Evolutionary conservation across 192 early-diverging fungal species (phyloP).

Genomic region (Podila minutissima): DNA sequence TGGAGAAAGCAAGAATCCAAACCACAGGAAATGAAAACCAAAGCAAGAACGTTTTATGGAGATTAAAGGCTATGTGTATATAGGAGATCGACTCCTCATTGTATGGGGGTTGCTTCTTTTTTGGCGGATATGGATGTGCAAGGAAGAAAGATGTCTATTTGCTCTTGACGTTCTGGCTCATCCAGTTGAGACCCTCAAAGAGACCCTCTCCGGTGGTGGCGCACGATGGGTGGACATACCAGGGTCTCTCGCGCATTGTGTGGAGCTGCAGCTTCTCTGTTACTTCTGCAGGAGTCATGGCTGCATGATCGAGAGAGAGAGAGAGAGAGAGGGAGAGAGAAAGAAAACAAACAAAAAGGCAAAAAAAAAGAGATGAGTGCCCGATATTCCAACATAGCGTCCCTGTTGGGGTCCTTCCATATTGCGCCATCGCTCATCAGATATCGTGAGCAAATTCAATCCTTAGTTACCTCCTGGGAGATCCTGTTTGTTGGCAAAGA

Average conservation of each 20-base stretch:
- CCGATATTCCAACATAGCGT: neutral
- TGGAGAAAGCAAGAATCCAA: no score
- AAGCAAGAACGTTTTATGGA: no score
- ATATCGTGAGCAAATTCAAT: no score
- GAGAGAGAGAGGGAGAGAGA: neutral
- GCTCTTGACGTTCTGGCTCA: conserved; percentile 82
- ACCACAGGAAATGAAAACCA: no score
- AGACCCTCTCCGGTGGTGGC: conserved; percentile 86
- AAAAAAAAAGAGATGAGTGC: neutral
- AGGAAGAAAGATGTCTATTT: conserved; percentile 12
- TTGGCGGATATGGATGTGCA: no score
- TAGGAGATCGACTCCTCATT: no score
- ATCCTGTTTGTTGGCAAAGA: conserved; percentile 90
- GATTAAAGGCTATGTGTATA: no score
- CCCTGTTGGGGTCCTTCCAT: neutral
- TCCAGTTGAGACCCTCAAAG: conserved; percentile 87
- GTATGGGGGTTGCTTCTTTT: no score
- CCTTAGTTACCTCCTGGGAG: conserved; percentile 57
- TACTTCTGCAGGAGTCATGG: conserved; percentile 96
- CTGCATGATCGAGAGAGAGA: conserved; percentile 36
- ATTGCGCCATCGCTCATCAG: no score
- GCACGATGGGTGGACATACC: conserved; percentile 93
- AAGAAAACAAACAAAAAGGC: conserved; percentile 2
- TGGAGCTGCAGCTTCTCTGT: conserved; percentile 90
- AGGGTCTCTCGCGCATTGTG: conserved; percentile 86